Evolutionary conservation across 2,329 filamentous ascomycete species (phyloP).

Genomic region (Dothidotthia symphoricarpi): DNA sequence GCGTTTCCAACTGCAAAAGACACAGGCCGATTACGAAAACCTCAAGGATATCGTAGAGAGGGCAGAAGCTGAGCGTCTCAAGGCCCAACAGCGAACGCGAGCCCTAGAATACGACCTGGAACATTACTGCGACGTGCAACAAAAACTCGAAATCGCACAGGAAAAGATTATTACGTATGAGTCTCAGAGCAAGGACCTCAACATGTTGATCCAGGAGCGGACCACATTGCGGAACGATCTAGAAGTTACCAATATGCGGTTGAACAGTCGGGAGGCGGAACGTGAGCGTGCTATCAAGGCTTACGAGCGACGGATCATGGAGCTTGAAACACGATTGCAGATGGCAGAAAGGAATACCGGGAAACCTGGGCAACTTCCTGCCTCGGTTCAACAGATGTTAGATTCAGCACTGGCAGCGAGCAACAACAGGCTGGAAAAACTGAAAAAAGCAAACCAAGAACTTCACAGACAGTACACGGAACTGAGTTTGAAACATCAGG

Average conservation of each 20-base stretch:
- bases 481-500: conserved; percentile 48
- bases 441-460: conserved; percentile 54
- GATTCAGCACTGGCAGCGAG: conserved; percentile 50
- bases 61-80: conserved; percentile 64
- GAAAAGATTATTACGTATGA: conserved; percentile 34
- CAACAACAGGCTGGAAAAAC: conserved; percentile 48
- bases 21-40: conserved; percentile 61
- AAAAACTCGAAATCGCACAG: conserved; percentile 34
- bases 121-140: conserved; percentile 52
- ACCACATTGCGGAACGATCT: conserved; percentile 59
- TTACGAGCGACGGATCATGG: conserved; percentile 51
- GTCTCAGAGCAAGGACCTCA: conserved; percentile 43
- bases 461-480: conserved; percentile 53
- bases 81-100: conserved; percentile 56
- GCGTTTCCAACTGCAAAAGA: conserved; percentile 57
- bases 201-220: conserved; percentile 57
- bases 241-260: conserved; percentile 58
- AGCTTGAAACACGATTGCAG: conserved; percentile 44
- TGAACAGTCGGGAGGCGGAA: conserved; percentile 54
- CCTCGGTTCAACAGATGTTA: conserved; percentile 48
- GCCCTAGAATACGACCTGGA: conserved; percentile 59
- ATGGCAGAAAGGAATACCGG: conserved; percentile 22
- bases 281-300: conserved; percentile 48
- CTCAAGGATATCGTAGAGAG: conserved; percentile 65
- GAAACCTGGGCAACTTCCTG: conserved; percentile 36